Base-by-base conservation (phyloP, 495 filamentous ascomycete genomes). In the Neohortaea acidophila region DNA sequence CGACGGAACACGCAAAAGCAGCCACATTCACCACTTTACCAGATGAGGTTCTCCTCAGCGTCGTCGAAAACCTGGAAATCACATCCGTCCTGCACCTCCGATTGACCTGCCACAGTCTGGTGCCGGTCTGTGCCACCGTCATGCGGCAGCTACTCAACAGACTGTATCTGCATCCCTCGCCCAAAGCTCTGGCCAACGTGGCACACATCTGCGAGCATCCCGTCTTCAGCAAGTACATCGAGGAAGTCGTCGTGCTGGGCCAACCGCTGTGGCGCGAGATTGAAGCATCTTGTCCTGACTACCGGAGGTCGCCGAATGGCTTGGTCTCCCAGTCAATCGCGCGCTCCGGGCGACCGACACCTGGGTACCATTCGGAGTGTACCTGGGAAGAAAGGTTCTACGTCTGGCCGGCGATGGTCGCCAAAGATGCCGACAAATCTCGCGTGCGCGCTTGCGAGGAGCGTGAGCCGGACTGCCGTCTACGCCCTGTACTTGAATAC, bases 191-290 rank as follows among this genome's bases (percentile, higher is more conserved):
- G 21, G 9, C 14, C 3, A 4, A 26, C 3, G 20, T 17, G 4
- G 3, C 26, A 4, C 21, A 21, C 2, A 34, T 34, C 4, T 41
- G 39, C 20, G 29, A 32, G 1, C 29, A 41, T 32, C 29, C 39
- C 2, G 10, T 33, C 2, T 18, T 43, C 14, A 13, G 24, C 18
- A 13, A 29, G 25, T 2, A 36, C 21, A 20, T 43, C 8, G 5
- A 27, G 25, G 40, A 36, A 13, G 10, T 43, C 10, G 33, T 36
- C 5, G 11, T 43, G 7, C 40, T 43, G n/a, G 28, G 29, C 1
- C 8, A 41, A 39, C 41, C 49, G 45, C 46, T 42, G 39, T 49
- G 51, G 51, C 51, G 43, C 38, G 51, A 51, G 41, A 51, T 54
- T 49, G 45, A 49, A 38, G 33, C 44, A 40, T 38, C 43, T 13